Evolutionary conservation across 1,284 basidiomycete species (phyloP), one percentile per base, ranked within the genome.

Genomic region (Taiwanofungus camphoratus): DNA sequence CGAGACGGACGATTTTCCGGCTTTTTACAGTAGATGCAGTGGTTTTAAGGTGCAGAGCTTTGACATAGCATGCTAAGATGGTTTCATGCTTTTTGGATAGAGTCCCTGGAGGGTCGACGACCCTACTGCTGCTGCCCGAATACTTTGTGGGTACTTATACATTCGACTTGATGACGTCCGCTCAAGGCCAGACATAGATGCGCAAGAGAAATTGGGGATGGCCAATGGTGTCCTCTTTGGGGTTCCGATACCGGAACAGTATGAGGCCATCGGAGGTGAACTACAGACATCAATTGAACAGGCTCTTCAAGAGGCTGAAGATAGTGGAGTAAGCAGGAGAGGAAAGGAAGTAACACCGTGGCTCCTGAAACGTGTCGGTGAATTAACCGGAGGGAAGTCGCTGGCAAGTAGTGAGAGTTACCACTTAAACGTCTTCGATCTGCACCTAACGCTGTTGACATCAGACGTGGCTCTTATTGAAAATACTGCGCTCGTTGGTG

Each of bases 311-410:
- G 95, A 99, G 63, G 87, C 88, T 6, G 82, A 90, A 50, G 75
- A 78, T 51, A 85, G 84, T 52, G 92, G 93, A 0, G 73, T 97
- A 38, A 86, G 79, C 57, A 83, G 74, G 53, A 69, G 72, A 11
- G 96, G 96, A 5, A 98, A 97, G 58, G 87, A 92, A 50, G 93
- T 81, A 8, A 99, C 96, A 1, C 96, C 96, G 3, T 99, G 95
- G 95, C 71, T 99, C 9, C 71, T 99, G 22, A 74, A 76, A 45
- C 79, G 94, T 15, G 86, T 99, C 2, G 77, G 77, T 6, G 85
- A 97, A 61, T 69, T 99, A 36, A 92, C 89, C 0, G 60, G 74
- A 30, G 90, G 91, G 3, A 71, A 69, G 46, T 91, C 91, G 2
- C 66, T 94, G 40, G 67, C 72, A 31, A 83, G 77, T 53, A 89